These are phyloP conservation scores for Cytospora mali DNA, from an alignment of 2,329 filamentous ascomycete species.

Conservation along the genomic window DNA sequence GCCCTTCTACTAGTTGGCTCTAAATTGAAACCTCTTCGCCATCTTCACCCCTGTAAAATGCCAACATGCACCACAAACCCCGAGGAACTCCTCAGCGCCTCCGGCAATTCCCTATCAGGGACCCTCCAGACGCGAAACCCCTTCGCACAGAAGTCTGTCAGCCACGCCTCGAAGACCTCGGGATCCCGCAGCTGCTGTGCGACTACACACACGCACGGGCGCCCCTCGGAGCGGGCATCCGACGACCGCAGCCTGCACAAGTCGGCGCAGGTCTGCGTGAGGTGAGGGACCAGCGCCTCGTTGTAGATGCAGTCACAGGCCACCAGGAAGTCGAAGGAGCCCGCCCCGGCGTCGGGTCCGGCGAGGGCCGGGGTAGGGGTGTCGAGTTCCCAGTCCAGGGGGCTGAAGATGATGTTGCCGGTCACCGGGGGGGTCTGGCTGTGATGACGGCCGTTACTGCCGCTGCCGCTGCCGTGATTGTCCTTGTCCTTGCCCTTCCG, in stretches of 20 bases:
- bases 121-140: conserved; percentile 78
- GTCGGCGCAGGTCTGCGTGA: conserved; percentile 81
- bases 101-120: conserved; percentile 62
- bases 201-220: conserved; percentile 74
- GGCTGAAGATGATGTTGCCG: conserved; percentile 55
- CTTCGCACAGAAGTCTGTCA: conserved; percentile 62
- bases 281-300: conserved; percentile 76
- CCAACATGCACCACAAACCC: conserved; percentile 87
- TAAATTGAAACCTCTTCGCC: background rate
- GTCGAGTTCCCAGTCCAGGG: conserved; percentile 83
- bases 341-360: conserved; percentile 32
- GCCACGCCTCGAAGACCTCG: conserved; percentile 83
- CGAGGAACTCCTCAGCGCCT: conserved; percentile 61
- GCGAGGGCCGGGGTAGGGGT: conserved; percentile 51
- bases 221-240: conserved; percentile 23
- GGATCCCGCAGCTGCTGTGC: conserved; percentile 87
- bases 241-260: conserved; percentile 62
- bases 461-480: background rate
- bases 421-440: conserved; percentile 12
- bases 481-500: conserved; percentile 29
- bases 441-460: background rate
- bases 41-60: conserved; percentile 46
- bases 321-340: conserved; percentile 69
- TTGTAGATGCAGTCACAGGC: conserved; percentile 98
- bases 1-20: background rate